phyloP scores from a whole-genome alignment of 2,329 filamentous ascomycete species.

The Trichoderma breve region DNA sequence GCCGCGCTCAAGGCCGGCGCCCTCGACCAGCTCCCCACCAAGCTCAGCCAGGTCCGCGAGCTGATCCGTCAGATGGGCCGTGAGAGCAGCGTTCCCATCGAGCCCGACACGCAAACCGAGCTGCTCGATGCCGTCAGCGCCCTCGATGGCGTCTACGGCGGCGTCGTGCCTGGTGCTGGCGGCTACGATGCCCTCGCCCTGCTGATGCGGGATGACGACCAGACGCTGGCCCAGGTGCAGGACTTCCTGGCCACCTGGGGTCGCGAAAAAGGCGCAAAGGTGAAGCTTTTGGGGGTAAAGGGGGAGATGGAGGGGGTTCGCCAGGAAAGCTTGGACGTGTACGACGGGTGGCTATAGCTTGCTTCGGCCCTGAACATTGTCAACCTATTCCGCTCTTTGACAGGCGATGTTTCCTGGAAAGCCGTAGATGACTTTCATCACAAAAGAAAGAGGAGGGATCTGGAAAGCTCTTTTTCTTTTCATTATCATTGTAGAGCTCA shows the following conservation, averaged over 20 bases:
- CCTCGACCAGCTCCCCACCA: constrained; percentile 42
- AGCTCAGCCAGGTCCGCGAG: constrained; percentile 53
- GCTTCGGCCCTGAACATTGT: not conserved
- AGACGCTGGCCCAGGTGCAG: constrained; percentile 59
- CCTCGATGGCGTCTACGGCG: constrained; percentile 79
- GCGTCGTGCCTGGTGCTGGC: constrained; percentile 90
- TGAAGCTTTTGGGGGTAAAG: constrained; percentile 66
- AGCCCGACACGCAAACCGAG: constrained; percentile 80
- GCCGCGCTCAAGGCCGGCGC: constrained; percentile 55
- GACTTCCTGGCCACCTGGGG: constrained; percentile 66
- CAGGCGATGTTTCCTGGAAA: not conserved
- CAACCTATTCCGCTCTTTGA: not conserved
- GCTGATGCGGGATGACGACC: constrained; percentile 69
- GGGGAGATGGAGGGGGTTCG: constrained; percentile 70
- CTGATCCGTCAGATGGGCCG: constrained; percentile 75
- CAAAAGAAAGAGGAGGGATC: not conserved
- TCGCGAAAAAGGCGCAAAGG: constrained; percentile 55
- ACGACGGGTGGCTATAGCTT: constrained; percentile 44
- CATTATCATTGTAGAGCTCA: not conserved
- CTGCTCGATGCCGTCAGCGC: constrained; percentile 72
- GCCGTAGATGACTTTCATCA: not conserved
- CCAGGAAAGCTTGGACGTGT: constrained; percentile 44
- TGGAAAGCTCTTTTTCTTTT: not conserved
- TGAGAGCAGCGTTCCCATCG: constrained; percentile 77
- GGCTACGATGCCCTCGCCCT: constrained; percentile 88